Evolutionary conservation across 495 filamentous ascomycete species (phyloP), one percentile per base, ranked within the genome.

Genomic region (Poronia punctata): DNA sequence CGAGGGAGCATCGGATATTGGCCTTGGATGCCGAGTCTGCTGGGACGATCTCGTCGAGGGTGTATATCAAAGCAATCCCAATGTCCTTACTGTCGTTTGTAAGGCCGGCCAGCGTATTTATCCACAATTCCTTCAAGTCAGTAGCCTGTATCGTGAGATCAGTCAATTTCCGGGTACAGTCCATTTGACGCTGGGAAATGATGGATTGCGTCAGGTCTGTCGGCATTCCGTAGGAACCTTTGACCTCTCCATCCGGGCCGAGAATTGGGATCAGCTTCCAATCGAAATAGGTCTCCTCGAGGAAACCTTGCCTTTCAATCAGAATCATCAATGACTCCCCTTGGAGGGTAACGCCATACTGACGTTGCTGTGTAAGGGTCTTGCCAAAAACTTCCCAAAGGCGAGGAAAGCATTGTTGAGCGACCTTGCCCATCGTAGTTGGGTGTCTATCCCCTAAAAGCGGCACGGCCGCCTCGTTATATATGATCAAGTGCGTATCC

Each of bases 271-370:
- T 71, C 27, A 82, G 63, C 5, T 70, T 74, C 76, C 77, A 81
- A 32, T 70, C 70, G 42, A 81, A 74, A 33, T 79, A 80, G 0
- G 68, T 71, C 60, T 85, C 81, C 56, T 83, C 78, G 1, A 78
- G 57, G 42, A 64, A 66, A 8, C 55, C 66, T 24, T 60, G 62
- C 27, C 60, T 65, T 23, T 82, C 70, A 36, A 83, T 53, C 16
- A 67, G 61, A 38, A 67, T 53, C 6, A 50, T 44, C 38, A 58
- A 66, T 38, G 56, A 61, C 19, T 48, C 75, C 63, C 48, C 66
- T 48, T 14, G 57, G 43, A 27, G 46, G n/a, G 29, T 48, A 28
- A 10, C 41, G 28, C 38, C 54, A 35, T 38, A 57, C 45, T 22
- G 42, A 23, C 43, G 47, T 30, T 50, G 51, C 9, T 47, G 14